Conservation (phyloP, 768 basidiomycete genomes). For the Leccinum uliginosum region DNA sequence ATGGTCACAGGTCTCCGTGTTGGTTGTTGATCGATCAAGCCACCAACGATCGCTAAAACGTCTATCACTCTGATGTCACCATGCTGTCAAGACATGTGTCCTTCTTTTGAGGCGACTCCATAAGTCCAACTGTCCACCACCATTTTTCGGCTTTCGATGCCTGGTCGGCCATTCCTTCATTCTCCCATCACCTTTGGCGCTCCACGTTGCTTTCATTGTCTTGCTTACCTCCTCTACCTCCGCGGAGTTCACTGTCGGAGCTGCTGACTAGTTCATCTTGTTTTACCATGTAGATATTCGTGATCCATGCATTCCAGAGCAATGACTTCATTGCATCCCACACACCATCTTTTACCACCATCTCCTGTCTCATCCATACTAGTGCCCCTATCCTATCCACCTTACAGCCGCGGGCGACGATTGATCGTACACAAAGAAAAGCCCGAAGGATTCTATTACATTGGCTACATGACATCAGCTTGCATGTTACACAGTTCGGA, state of each 20-base stretch:
- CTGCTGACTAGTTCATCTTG: neutral
- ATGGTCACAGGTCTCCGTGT: conserved; percentile 1
- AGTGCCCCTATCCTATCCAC: neutral
- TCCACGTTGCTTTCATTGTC: neutral
- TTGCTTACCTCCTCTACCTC: neutral
- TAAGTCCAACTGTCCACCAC: neutral
- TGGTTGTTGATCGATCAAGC: conserved; percentile 12
- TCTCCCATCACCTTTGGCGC: neutral
- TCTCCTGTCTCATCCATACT: conserved; percentile 5
- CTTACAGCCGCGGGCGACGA: neutral
- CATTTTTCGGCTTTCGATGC: neutral
- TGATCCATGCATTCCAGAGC: neutral
- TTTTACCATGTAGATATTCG: conserved; percentile 9
- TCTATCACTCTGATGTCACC: neutral
- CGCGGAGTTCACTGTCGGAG: neutral
- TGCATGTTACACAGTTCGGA: conserved; percentile 1
- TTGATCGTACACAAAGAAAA: conserved; percentile 9
- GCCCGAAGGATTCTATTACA: conserved; percentile 2
- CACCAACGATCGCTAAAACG: neutral
- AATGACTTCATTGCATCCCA: neutral
- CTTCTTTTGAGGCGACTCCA: neutral
- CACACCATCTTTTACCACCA: conserved; percentile 11
- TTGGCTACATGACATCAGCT: conserved; percentile 2
- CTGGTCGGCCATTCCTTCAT: neutral
- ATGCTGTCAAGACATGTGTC: neutral